Conservation (phyloP, 345 rosid species). For the Linum usitatissimum region DNA sequence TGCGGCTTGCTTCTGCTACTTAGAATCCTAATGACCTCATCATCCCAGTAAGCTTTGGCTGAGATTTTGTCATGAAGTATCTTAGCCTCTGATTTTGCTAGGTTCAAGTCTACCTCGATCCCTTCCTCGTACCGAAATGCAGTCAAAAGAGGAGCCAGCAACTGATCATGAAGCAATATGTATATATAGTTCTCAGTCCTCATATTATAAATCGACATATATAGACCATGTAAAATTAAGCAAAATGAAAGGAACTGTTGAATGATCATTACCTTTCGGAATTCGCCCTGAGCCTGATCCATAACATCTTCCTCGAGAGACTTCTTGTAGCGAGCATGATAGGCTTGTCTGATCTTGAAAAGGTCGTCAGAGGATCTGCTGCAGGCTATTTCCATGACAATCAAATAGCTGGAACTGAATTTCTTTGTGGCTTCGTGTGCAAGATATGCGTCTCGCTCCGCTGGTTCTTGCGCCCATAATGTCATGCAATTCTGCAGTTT, state of each 20-base stretch:
- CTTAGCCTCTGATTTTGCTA: conserved; percentile 81
- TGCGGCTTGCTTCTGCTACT: conserved; percentile 81
- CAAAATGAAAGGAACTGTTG: conserved; percentile 9
- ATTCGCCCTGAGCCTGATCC: conserved; percentile 57
- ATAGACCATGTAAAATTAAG: no score
- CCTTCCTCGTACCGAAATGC: conserved; percentile 70
- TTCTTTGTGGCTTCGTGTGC: conserved; percentile 66
- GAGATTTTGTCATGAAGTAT: conserved; percentile 62
- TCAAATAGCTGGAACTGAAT: conserved; percentile 59
- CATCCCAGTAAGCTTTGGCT: conserved; percentile 58
- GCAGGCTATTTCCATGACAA: conserved; percentile 76
- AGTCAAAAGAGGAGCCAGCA: conserved; percentile 71
- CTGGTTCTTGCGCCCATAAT: conserved; percentile 64
- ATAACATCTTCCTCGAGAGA: conserved; percentile 94
- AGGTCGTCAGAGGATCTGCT: conserved; percentile 55
- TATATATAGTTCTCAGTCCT: no score
- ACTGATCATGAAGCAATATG: conserved; percentile 30
- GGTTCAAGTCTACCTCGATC: conserved; percentile 46
- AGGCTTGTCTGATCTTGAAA: conserved; percentile 54
- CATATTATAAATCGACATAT: no score
- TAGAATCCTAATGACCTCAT: conserved; percentile 73
- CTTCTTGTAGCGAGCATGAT: conserved; percentile 64
- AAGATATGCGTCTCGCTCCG: conserved; percentile 71
- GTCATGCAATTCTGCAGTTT: conserved; percentile 42
- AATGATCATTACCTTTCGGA: conserved; percentile 59